Evolutionary conservation across 83 land plant genomes (phyloP), one percentile per base, ranked within the genome.

Genomic region (Picea engelmannii): DNA sequence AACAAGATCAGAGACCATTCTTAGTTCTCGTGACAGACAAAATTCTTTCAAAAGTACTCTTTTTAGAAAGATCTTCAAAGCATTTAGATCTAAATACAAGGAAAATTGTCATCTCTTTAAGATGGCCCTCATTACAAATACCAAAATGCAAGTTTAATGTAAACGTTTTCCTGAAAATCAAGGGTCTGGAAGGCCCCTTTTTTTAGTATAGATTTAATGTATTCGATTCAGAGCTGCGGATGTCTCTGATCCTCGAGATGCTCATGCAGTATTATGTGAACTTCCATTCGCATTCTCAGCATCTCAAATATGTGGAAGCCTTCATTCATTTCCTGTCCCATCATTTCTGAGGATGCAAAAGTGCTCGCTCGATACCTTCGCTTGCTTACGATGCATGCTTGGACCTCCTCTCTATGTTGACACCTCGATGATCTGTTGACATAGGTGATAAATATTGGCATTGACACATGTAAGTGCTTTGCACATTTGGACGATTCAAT

Each of bases 31-130:
- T 2, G 94, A 86, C 20, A 86, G 82, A 78, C 98, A 97, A 70
- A 97, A 97, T 83, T 94, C 96, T 79, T 94, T 96, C 99, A 97
- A 97, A 10, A 97, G 81, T 20, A 91, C 86, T 62, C 90, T 69
- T 62, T n/a, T 95, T 95, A 15, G 93, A 90, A 73, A 92, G 82
- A 40, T 90, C 97, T 77, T 89, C 90, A 59, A 92, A 89, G 86
- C 91, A 85, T 83, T 95, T 97, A 0, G 87, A 84, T 62, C 88
- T 85, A 25, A 95, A 91, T 4, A 97, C 92, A 49, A 92, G 87
- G 17, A 79, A 87, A 27, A 87, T 91, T 77, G 86, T 90, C 74
- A 86, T 94, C 82, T 93, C 97, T 79, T 84, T 89, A 10, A 96
- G 88, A 77, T 93, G 91, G 11, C 98, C 97, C 15, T 15, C 87